A percentile compares a stretch with the other conserved stretches of the same genome.
These are phyloP conservation scores for Marasmius fiardii DNA, from an alignment of 1,284 basidiomycete species.

Conservation along the genomic window DNA sequence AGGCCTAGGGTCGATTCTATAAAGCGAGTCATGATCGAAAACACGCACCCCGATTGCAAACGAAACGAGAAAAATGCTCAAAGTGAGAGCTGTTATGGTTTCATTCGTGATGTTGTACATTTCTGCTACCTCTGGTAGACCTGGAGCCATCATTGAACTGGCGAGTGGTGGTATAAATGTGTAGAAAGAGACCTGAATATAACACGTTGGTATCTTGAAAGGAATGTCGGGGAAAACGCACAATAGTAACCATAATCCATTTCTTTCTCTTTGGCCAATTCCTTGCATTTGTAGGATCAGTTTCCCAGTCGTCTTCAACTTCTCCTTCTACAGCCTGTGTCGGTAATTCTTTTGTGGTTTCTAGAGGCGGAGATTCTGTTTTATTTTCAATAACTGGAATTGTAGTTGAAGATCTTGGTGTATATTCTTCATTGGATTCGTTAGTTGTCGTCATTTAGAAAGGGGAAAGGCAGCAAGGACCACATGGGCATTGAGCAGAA, in stretches of 20 bases:
- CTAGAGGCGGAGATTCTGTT: background rate
- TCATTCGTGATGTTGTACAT: conserved; percentile 59
- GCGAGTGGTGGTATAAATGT: conserved; percentile 43
- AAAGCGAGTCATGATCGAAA: background rate
- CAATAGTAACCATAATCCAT: conserved; percentile 12
- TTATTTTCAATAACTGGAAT: too few species aligned
- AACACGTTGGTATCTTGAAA: background rate
- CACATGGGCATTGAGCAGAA: too few species aligned
- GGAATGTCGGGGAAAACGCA: background rate
- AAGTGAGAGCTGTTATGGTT: conserved; percentile 60
- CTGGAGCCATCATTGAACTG: conserved; percentile 82
- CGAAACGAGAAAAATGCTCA: conserved; percentile 74
- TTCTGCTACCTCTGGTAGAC: conserved; percentile 56
- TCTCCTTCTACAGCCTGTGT: conserved; percentile 6
- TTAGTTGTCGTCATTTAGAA: too few species aligned
- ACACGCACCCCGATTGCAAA: conserved; percentile 59
- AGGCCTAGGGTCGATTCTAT: too few species aligned
- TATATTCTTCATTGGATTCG: too few species aligned
- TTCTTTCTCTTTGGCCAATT: conserved; percentile 14
- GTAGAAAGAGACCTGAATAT: conserved; percentile 6
- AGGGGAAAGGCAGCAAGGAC: too few species aligned
- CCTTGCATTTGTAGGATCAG: conserved; percentile 11
- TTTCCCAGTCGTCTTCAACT: conserved; percentile 14
- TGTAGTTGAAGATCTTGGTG: too few species aligned
- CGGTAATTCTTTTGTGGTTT: conserved; percentile 9